phyloP scores from a whole-genome alignment of 768 basidiomycete species.

The Leucocoprinus leucothites region DNA sequence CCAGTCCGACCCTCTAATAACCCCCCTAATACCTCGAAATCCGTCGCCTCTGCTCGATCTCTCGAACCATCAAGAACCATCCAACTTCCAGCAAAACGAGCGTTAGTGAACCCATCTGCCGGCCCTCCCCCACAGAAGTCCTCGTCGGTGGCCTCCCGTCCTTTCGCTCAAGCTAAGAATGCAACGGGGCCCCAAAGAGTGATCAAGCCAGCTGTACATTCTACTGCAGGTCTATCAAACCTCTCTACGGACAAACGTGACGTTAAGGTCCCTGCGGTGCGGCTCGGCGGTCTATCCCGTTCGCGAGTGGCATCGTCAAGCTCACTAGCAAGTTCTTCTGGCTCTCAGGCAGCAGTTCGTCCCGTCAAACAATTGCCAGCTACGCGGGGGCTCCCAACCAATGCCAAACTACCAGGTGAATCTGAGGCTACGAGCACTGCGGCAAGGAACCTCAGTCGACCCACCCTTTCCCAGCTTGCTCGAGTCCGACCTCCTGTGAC shows the following conservation, averaged over 20 bases:
- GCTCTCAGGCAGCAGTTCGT: not conserved
- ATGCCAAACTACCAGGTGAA: not conserved
- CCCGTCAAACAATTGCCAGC: not conserved
- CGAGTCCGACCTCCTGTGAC: constrained; percentile 20
- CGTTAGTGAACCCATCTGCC: not conserved
- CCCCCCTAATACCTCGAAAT: not conserved
- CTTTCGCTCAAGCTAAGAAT: not conserved
- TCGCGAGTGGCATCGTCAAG: not conserved
- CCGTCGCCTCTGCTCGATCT: not conserved
- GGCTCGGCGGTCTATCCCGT: not conserved
- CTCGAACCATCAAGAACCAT: not conserved
- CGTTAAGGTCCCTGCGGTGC: not conserved
- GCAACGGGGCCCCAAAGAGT: constrained; percentile 8
- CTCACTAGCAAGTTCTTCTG: not conserved
- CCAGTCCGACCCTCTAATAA: not conserved
- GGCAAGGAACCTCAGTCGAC: constrained; percentile 19
- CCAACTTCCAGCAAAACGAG: not conserved
- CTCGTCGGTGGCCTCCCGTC: not conserved
- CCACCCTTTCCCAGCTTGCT: constrained; percentile 26
- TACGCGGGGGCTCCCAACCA: not conserved
- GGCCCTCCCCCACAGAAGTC: not conserved
- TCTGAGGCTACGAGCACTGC: not conserved
- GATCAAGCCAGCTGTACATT: not conserved
- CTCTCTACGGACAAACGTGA: not conserved
- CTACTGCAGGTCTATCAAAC: not conserved